A percentile compares a stretch with the other conserved stretches of the same genome.
Evolutionary conservation across 78 protist genomes (phyloP).

Genomic region (Dictyostelium intermedium): DNA sequence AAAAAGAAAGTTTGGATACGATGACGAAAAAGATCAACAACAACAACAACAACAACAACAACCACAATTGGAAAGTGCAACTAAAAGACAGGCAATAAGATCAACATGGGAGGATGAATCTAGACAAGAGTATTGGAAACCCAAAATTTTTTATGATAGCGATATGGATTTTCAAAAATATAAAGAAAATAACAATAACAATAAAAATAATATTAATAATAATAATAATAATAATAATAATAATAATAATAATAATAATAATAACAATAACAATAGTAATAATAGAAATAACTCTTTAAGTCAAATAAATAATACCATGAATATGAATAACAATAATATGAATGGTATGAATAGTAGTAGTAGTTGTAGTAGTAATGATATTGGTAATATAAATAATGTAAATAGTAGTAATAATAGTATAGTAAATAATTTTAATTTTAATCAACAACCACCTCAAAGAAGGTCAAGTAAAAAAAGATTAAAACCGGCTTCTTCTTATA

Average conservation of each 20-base stretch:
- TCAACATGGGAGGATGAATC: constrained; percentile 57
- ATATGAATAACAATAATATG: no score
- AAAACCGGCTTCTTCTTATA: not conserved
- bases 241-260: not conserved
- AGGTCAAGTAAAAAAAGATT: constrained; percentile 4
- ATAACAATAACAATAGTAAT: not conserved
- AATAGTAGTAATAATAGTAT: constrained; percentile 1
- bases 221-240: not conserved
- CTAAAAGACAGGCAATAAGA: constrained; percentile 23
- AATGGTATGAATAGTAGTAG: not conserved
- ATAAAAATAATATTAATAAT: not conserved
- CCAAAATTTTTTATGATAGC: constrained; percentile 16
- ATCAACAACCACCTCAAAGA: not conserved
- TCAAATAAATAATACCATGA: not conserved
- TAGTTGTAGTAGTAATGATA: not conserved
- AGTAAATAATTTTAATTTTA: not conserved
- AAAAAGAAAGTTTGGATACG: not conserved
- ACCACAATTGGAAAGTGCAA: not conserved
- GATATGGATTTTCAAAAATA: constrained; percentile 1
- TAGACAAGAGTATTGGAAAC: constrained; percentile 2
- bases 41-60: not conserved
- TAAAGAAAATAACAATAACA: not conserved
- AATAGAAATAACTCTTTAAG: not conserved
- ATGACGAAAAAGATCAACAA: constrained; percentile 10
- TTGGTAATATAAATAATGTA: not conserved